Conservation (phyloP, 2,329 filamentous ascomycete genomes). For the Arthrobotrys iridis region DNA sequence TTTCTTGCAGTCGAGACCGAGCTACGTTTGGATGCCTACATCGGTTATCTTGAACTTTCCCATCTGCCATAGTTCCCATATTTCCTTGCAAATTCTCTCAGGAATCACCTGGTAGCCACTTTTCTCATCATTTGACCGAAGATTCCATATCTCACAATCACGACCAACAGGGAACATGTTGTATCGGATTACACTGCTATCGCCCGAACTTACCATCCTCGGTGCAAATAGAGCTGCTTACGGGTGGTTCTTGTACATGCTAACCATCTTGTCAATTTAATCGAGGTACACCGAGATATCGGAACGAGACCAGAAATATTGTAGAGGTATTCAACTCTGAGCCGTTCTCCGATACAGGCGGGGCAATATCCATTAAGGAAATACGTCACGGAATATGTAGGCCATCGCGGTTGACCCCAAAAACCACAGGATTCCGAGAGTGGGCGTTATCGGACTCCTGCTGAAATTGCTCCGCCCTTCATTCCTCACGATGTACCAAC, state of each 20-base stretch:
- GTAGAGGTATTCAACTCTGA: too few relatives aligned
- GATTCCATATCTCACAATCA: slow-evolving; percentile 1
- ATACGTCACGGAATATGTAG: background rate
- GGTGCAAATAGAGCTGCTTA: background rate
- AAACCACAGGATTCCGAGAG: background rate
- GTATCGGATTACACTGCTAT: background rate
- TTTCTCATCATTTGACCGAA: slow-evolving; percentile 8
- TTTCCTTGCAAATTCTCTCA: slow-evolving; percentile 5
- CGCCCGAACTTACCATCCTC: slow-evolving; percentile 11
- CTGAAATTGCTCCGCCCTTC: background rate
- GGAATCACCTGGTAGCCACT: background rate
- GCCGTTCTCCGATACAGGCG: too few relatives aligned
- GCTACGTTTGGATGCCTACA: background rate
- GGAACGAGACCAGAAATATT: too few relatives aligned
- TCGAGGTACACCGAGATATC: background rate
- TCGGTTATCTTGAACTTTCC: background rate
- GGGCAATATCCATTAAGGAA: too few relatives aligned
- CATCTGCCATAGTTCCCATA: background rate
- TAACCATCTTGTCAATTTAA: background rate
- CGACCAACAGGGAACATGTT: background rate
- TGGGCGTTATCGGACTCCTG: background rate
- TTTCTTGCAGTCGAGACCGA: too few relatives aligned
- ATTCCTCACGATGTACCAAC: background rate
- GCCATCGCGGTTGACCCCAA: background rate
- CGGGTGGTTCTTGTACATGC: background rate